These are phyloP conservation scores for Gigaspora rosea DNA, from an alignment of 192 early-diverging fungal species.

Conservation along the genomic window DNA sequence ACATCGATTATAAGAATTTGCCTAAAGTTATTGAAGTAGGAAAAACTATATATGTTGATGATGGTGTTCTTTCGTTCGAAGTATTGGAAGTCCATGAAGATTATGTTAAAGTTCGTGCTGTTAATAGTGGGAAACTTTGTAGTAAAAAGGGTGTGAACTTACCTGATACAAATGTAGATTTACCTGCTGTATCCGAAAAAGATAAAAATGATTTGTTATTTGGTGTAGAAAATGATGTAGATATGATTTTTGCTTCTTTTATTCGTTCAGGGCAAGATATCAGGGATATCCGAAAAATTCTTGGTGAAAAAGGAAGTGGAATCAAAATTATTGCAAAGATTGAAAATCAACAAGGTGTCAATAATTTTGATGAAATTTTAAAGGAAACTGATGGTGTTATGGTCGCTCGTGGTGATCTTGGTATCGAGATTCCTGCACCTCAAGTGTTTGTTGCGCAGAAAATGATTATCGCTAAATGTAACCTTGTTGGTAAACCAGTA, in stretches of 20 bases:
- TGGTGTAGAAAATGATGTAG: constrained; percentile 92
- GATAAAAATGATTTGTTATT: constrained; percentile 89
- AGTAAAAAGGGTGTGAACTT: constrained; percentile 97
- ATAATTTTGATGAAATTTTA: constrained; percentile 99
- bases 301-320: constrained; percentile 76
- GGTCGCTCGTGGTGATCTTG: constrained; percentile 98
- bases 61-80: constrained; percentile 93
- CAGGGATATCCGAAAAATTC: constrained; percentile 80
- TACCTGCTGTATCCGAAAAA: constrained; percentile 95
- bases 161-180: constrained; percentile 85
- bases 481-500: constrained; percentile 94
- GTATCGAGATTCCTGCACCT: constrained; percentile 95
- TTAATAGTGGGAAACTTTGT: constrained; percentile 86
- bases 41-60: constrained; percentile 87
- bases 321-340: constrained; percentile 99
- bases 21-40: constrained; percentile 73
- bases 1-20: constrained; percentile 81
- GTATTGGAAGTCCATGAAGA: constrained; percentile 72
- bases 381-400: constrained; percentile 94
- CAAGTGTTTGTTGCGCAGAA: constrained; percentile 94
- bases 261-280: constrained; percentile 93
- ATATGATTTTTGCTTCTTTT: constrained; percentile 96
- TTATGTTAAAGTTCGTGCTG: constrained; percentile 67
- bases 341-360: constrained; percentile 95
- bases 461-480: constrained; percentile 99